Evolutionary conservation across 2,329 filamentous ascomycete species (phyloP), one percentile per base, ranked within the genome.

Genomic region (Dactylellina leptospora): DNA sequence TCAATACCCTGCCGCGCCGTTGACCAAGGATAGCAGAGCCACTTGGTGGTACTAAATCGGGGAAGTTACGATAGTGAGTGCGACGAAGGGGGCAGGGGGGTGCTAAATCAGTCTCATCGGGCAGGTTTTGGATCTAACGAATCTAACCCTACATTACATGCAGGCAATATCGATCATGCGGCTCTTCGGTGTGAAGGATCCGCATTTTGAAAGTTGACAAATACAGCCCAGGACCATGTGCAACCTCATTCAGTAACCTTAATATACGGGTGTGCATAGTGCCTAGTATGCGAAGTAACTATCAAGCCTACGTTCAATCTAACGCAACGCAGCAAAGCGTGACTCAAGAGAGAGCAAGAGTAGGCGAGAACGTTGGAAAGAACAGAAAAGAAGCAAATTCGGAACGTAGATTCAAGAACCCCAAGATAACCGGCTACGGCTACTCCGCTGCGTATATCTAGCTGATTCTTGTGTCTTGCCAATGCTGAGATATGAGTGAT

Each of bases 151-250:
- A n/a, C n/a, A n/a, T n/a, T n/a, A n/a, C n/a, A 62, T 45, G 64
- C 50, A 55, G 33, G 25, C 47, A n/a, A 40, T 16, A 58, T 59
- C 51, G 44, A 63, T 54, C 25, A 71, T 71, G 66, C 56, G 66
- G 66, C 66, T 71, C 66, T 68, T 53, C 36, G 27, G 16, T 36
- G 51, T 63, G 58, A 71, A 71, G 66, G 66, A 71, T 71, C 66
- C 51, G 33, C 45, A 51, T 13, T 59, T 71, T 27, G 16, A 53
- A 42, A 28, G 58, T 71, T 71, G 66, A 71, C 66, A 71, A 71
- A 71, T 71, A 71, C 42, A 47, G 28, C 22, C 58, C 28, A 58
- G 36, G 53, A 18, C 13, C 30, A 45, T 59, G 58, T 71, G 66
- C 45, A 58, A 71, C 66, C 53, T 62, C 54, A 58, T 59, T 71